A percentile compares a stretch with the other conserved stretches of the same genome.
Conservation (phyloP, 176 grass and related monocot genomes). For the Canna indica region DNA sequence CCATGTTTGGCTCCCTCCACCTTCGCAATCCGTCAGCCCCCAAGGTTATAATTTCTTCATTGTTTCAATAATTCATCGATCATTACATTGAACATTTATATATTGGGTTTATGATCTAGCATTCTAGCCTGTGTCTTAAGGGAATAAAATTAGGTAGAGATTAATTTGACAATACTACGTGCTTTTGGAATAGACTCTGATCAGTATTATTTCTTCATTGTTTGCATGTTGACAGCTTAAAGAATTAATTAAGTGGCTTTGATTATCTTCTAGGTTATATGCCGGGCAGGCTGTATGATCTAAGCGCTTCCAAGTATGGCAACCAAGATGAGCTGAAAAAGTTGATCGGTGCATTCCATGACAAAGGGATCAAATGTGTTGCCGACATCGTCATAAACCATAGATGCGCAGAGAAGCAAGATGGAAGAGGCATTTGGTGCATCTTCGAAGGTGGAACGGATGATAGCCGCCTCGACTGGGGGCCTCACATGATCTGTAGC, state of each 20-base stretch:
- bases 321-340: not conserved
- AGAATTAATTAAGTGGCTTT: too few relatives aligned
- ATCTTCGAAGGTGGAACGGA: not conserved
- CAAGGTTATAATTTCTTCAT: not conserved
- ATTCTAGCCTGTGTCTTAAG: too few relatives aligned
- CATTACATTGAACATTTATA: too few relatives aligned
- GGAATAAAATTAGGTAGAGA: too few relatives aligned
- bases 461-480: not conserved
- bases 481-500: constrained; percentile 1
- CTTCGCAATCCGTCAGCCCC: not conserved
- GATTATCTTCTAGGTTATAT: too few relatives aligned
- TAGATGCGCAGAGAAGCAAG: not conserved
- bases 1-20: too few relatives aligned
- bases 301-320: not conserved
- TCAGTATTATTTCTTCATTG: too few relatives aligned
- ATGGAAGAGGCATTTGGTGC: not conserved
- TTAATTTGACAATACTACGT: too few relatives aligned
- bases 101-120: too few relatives aligned
- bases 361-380: not conserved
- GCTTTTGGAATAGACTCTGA: too few relatives aligned
- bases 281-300: constrained; percentile 4
- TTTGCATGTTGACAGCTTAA: too few relatives aligned
- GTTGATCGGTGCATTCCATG: not conserved
- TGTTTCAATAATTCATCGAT: not conserved
- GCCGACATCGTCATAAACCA: constrained; percentile 10